Evolutionary conservation across 2,329 filamentous ascomycete species (phyloP).

Genomic region (Alternaria brassicae): DNA sequence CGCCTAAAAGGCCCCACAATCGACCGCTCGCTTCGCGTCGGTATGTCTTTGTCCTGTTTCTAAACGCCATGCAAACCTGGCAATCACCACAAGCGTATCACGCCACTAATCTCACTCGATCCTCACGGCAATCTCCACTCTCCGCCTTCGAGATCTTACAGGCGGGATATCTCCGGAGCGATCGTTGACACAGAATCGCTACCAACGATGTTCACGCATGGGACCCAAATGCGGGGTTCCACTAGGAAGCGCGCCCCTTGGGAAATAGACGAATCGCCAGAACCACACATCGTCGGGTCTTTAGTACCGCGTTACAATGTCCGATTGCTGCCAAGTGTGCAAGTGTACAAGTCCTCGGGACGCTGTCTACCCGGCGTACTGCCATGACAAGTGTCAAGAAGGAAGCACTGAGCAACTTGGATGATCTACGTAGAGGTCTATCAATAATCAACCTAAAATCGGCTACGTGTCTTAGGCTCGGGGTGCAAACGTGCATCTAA

Average conservation of each 20-base stretch:
- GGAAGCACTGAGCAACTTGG: background rate
- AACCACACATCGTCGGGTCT: slow-evolving; percentile 4
- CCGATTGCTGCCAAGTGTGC: background rate
- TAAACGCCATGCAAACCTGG: slow-evolving; percentile 1
- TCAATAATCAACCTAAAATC: background rate
- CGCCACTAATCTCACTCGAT: background rate
- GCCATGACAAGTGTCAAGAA: background rate
- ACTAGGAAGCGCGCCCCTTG: slow-evolving; percentile 2
- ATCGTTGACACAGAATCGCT: slow-evolving; percentile 3
- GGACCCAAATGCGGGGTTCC: slow-evolving; percentile 5
- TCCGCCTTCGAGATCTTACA: background rate
- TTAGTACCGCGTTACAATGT: background rate
- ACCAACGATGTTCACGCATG: slow-evolving; percentile 7
- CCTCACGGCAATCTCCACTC: slow-evolving; percentile 3
- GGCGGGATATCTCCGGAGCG: slow-evolving; percentile 4
- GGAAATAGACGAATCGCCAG: background rate
- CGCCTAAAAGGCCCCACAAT: background rate
- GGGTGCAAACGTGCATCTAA: background rate
- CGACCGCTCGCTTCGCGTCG: background rate
- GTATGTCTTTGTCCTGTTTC: background rate
- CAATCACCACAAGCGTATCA: background rate
- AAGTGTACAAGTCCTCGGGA: background rate
- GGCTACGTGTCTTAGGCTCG: background rate
- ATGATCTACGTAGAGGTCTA: background rate
- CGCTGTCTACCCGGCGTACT: background rate